A percentile compares a stretch with the other conserved stretches of the same genome.
Conservation (phyloP, 805 yeast species). For the Saturnispora diversa region DNA sequence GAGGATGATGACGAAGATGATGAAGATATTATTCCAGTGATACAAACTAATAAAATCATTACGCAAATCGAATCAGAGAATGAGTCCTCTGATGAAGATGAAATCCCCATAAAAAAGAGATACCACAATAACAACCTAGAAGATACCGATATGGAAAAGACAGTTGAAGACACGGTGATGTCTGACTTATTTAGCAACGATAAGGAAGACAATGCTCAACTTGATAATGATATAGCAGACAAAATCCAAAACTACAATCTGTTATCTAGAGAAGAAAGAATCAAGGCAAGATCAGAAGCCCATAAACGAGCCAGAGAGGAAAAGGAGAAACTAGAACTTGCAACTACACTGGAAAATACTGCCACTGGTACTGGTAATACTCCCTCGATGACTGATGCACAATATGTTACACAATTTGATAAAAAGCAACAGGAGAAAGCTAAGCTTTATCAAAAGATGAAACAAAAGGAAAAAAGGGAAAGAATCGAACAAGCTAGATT, state of each 20-base stretch:
- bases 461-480: constrained; percentile 5
- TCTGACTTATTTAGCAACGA: background rate
- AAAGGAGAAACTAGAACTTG: constrained; percentile 2
- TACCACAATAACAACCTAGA: background rate
- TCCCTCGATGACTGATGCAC: constrained; percentile 6
- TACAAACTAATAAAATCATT: background rate
- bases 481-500: constrained; percentile 7
- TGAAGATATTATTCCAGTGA: constrained; percentile 2
- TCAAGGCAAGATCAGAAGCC: constrained; percentile 21
- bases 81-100: no score
- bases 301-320: constrained; percentile 10
- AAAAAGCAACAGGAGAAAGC: constrained; percentile 11
- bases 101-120: no score
- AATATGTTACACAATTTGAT: constrained; percentile 1
- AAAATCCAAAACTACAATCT: constrained; percentile 18
- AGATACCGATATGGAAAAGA: background rate
- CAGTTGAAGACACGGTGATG: no score
- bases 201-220: no score
- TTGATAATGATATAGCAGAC: background rate
- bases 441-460: background rate
- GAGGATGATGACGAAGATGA: constrained; percentile 6
- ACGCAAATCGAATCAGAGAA: background rate
- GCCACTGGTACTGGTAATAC: background rate
- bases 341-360: background rate
- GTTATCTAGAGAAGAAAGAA: constrained; percentile 24